These are phyloP conservation scores for Endocarpon pusillum DNA, from an alignment of 495 filamentous ascomycete species.

Conservation along the genomic window DNA sequence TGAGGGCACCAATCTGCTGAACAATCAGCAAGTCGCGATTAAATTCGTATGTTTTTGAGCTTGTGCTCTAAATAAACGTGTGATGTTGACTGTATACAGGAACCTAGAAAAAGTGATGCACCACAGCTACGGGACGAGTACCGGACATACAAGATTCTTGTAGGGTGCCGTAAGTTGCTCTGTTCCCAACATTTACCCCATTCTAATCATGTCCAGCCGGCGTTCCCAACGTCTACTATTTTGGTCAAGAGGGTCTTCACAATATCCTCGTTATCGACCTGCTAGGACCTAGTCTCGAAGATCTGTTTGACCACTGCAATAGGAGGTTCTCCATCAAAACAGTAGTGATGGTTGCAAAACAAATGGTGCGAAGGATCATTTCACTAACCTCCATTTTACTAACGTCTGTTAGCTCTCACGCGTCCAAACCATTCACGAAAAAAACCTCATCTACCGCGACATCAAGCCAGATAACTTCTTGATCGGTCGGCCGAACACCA, in stretches of 20 bases:
- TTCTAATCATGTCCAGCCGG: slow-evolving; percentile 44
- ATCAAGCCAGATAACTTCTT: slow-evolving; percentile 99
- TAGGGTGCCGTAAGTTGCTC: slow-evolving; percentile 86
- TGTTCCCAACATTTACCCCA: slow-evolving; percentile 3
- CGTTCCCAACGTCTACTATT: slow-evolving; percentile 99
- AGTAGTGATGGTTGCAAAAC: slow-evolving; percentile 98
- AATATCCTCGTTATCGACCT: slow-evolving; percentile 99
- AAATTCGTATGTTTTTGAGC: slow-evolving; percentile 67
- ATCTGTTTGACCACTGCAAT: slow-evolving; percentile 96
- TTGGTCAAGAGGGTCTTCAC: slow-evolving; percentile 95
- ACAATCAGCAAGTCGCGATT: slow-evolving; percentile 98
- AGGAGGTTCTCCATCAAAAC: slow-evolving; percentile 92
- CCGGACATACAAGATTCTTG: slow-evolving; percentile 96
- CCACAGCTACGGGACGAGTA: slow-evolving; percentile 98
- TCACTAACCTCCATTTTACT: slow-evolving; percentile 7
- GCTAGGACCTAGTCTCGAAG: slow-evolving; percentile 87
- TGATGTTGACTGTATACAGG: slow-evolving; percentile 33
- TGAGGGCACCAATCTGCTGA: slow-evolving; percentile 94
- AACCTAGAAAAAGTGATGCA: slow-evolving; percentile 97
- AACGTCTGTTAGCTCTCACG: slow-evolving; percentile 54
- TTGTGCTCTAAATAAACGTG: not conserved
- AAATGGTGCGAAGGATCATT: slow-evolving; percentile 60
- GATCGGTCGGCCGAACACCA: slow-evolving; percentile 82
- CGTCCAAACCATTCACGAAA: slow-evolving; percentile 98
- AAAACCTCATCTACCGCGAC: slow-evolving; percentile 97